Conservation (phyloP, 192 early-diverging fungal genomes). For the Linnemannia hyalina region DNA sequence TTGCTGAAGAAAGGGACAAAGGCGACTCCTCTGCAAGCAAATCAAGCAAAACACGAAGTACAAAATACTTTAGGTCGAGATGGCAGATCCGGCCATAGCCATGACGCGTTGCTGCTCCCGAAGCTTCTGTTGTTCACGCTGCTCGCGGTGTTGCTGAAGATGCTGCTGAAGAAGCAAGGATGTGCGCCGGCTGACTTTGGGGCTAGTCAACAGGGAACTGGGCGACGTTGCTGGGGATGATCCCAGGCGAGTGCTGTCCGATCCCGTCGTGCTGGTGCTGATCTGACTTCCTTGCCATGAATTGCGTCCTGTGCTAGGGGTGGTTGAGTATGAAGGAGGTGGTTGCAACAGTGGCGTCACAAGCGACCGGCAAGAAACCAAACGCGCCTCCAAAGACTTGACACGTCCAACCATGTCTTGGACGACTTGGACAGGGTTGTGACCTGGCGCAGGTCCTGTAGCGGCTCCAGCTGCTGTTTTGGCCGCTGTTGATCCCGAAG, state of each 20-base stretch:
- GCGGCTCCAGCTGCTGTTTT: neutral
- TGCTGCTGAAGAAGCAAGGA: slow-evolving; percentile 47
- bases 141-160: slow-evolving; percentile 40
- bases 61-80: slow-evolving; percentile 6
- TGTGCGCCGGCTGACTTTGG: slow-evolving; percentile 31
- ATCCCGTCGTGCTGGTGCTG: neutral
- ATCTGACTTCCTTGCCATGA: slow-evolving; percentile 30
- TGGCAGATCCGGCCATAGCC: neutral
- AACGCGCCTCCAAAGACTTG: slow-evolving; percentile 79
- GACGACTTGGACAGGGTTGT: slow-evolving; percentile 75
- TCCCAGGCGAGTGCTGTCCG: slow-evolving; percentile 16
- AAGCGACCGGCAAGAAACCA: slow-evolving; percentile 79
- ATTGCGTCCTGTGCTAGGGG: slow-evolving; percentile 29
- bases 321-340: slow-evolving; percentile 62
- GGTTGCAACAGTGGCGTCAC: slow-evolving; percentile 79
- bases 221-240: slow-evolving; percentile 24
- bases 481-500: neutral
- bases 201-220: slow-evolving; percentile 5
- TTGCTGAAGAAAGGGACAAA: neutral
- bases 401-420: slow-evolving; percentile 85
- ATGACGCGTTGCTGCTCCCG: slow-evolving; percentile 18
- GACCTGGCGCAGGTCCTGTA: slow-evolving; percentile 15
- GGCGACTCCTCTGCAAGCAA: neutral
- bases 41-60: neutral
- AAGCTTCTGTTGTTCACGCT: slow-evolving; percentile 23